These are phyloP conservation scores for Candida berthetii DNA, from an alignment of 805 yeast species.

Conservation along the genomic window DNA sequence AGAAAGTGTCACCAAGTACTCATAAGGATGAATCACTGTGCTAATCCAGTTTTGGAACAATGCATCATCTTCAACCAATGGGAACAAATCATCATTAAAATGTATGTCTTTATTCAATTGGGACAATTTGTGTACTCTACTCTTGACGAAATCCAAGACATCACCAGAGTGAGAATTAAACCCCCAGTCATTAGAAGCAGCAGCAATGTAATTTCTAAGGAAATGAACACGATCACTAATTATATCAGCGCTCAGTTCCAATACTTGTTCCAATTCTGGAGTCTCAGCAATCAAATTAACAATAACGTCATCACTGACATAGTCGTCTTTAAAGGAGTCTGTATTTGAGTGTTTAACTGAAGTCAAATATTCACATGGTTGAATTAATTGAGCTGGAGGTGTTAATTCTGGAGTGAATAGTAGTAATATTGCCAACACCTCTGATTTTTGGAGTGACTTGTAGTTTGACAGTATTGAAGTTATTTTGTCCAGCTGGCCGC, in stretches of 20 bases:
- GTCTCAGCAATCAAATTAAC: neutral
- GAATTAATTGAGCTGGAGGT: neutral
- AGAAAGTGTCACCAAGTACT: constrained; percentile 16
- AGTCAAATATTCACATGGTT: too few species aligned
- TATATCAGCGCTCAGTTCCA: neutral
- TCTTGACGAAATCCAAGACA: constrained; percentile 4
- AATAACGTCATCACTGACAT: neutral
- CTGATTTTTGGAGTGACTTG: too few species aligned
- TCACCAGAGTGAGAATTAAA: neutral
- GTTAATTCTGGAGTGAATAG: neutral
- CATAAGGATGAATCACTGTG: constrained; percentile 22
- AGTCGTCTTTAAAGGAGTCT: neutral
- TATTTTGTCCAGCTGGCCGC: too few species aligned
- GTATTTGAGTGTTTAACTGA: neutral
- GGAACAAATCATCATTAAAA: constrained; percentile 19
- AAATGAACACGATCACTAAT: neutral
- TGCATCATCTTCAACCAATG: constrained; percentile 1
- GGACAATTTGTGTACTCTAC: constrained; percentile 4
- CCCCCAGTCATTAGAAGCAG: neutral
- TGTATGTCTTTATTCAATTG: neutral
- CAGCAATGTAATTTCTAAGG: neutral
- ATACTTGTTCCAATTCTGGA: neutral
- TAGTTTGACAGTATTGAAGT: too few species aligned
- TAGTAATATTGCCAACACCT: too few species aligned
- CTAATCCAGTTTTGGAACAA: constrained; percentile 19